Percentiles rank a stretch among this genome's conserved stretches.
phyloP scores from a whole-genome alignment of 306 rosid species.

The Echinosophora koreensis region DNA sequence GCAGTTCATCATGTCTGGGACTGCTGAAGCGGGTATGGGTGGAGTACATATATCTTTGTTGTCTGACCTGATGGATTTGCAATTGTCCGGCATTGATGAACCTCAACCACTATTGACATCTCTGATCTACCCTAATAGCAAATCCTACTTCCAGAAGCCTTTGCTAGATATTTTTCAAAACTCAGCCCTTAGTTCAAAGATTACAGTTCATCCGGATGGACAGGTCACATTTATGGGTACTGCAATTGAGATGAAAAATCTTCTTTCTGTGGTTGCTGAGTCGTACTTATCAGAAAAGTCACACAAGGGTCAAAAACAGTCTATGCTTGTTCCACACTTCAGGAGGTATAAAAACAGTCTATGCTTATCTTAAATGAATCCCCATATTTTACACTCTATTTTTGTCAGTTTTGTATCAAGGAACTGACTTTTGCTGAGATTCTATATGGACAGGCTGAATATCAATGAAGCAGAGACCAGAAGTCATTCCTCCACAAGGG shows the following conservation, averaged over 20 bases:
- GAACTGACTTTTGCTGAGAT: constrained; percentile 47
- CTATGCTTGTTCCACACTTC: constrained; percentile 76
- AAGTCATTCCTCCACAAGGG: constrained; percentile 55
- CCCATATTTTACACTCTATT: constrained; percentile 1
- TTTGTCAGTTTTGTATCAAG: constrained; percentile 30
- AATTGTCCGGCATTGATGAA: constrained; percentile 53
- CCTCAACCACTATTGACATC: constrained; percentile 48
- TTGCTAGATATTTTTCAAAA: constrained; percentile 69
- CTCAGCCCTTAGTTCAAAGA: constrained; percentile 64
- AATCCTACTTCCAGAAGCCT: constrained; percentile 59
- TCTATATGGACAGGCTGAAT: constrained; percentile 59
- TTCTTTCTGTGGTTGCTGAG: constrained; percentile 77
- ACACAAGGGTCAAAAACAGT: constrained; percentile 53
- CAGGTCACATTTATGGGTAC: constrained; percentile 67
- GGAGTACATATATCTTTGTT: constrained; percentile 52
- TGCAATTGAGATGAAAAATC: constrained; percentile 75
- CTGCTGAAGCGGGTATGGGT: constrained; percentile 57
- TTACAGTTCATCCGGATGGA: constrained; percentile 76
- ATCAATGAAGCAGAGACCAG: constrained; percentile 54
- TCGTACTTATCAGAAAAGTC: constrained; percentile 59
- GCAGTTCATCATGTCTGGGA: constrained; percentile 63
- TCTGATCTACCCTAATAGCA: constrained; percentile 57
- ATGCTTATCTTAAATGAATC: constrained; percentile 68
- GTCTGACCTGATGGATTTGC: constrained; percentile 64
- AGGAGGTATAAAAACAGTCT: constrained; percentile 71